A percentile compares a stretch with the other conserved stretches of the same genome.
These are phyloP conservation scores for Tremella mesenterica DNA, from an alignment of 768 basidiomycete species.

Conservation along the genomic window DNA sequence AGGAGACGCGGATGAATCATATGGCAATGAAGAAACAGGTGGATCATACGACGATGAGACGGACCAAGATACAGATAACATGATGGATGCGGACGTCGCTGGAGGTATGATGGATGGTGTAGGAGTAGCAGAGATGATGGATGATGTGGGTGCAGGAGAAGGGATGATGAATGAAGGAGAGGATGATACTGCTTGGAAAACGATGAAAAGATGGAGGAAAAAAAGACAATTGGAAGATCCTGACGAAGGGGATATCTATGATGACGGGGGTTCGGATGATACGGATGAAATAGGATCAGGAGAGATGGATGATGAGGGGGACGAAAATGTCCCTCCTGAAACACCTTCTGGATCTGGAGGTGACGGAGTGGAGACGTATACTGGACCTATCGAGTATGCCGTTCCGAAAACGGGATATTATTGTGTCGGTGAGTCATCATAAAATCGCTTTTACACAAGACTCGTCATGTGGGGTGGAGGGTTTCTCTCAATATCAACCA, in stretches of 20 bases:
- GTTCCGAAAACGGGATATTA: constrained; percentile 88
- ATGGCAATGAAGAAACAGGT: constrained; percentile 12
- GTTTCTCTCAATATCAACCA: no score
- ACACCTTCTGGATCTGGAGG: constrained; percentile 5
- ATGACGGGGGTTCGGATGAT: neutral
- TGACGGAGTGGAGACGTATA: constrained; percentile 47
- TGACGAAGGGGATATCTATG: neutral
- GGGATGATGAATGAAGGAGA: constrained; percentile 8
- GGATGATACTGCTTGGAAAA: neutral
- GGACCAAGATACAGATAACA: constrained; percentile 5
- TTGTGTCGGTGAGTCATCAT: constrained; percentile 65
- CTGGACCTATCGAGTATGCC: constrained; percentile 66
- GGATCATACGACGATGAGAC: constrained; percentile 9
- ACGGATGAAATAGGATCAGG: neutral
- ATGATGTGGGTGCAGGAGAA: constrained; percentile 1
- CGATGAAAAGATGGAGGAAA: no score
- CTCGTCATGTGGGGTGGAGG: no score
- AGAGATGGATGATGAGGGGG: neutral
- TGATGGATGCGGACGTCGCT: constrained; percentile 7
- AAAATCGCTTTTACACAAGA: no score
- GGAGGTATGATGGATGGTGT: constrained; percentile 6
- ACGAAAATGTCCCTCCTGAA: neutral
- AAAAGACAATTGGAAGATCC: neutral
- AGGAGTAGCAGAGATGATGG: neutral
- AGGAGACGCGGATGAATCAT: constrained; percentile 8